Conservation (phyloP, 2,329 filamentous ascomycete species). For the Colletotrichum sp. region DNA sequence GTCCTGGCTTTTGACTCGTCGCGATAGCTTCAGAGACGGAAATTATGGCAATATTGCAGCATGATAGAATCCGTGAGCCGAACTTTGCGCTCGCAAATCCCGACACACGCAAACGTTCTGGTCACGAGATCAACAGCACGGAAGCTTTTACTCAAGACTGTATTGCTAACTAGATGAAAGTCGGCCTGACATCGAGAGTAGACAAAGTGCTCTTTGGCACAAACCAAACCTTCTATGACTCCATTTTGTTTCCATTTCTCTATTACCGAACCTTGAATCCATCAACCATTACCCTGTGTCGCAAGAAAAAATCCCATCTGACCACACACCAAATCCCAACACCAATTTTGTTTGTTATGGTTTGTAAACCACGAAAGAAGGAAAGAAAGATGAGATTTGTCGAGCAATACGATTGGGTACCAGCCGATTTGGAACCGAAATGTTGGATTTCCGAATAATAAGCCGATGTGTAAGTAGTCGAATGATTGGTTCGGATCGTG, state of each 20-base stretch:
- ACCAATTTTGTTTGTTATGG: neutral
- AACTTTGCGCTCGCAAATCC: neutral
- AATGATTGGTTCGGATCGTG: neutral
- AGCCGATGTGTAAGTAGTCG: neutral
- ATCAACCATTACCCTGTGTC: neutral
- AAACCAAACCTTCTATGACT: neutral
- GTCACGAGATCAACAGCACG: neutral
- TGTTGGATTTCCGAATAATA: neutral
- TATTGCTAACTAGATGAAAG: constrained; percentile 3
- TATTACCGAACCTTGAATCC: neutral
- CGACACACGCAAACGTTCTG: neutral
- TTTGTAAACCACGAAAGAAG: neutral
- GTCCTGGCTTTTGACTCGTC: neutral
- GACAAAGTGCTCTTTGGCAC: constrained; percentile 1
- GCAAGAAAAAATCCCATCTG: neutral
- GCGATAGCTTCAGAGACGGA: neutral
- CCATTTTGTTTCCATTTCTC: neutral
- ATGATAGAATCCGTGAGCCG: neutral
- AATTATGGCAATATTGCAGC: neutral
- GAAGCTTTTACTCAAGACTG: neutral
- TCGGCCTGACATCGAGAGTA: neutral
- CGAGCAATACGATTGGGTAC: neutral
- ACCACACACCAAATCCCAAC: neutral
- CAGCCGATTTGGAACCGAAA: neutral
- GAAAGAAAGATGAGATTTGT: neutral